Evolutionary conservation across 2,329 filamentous ascomycete genomes (phyloP), one percentile per base, ranked within the genome.

Genomic region (Calonectria ilicicola): DNA sequence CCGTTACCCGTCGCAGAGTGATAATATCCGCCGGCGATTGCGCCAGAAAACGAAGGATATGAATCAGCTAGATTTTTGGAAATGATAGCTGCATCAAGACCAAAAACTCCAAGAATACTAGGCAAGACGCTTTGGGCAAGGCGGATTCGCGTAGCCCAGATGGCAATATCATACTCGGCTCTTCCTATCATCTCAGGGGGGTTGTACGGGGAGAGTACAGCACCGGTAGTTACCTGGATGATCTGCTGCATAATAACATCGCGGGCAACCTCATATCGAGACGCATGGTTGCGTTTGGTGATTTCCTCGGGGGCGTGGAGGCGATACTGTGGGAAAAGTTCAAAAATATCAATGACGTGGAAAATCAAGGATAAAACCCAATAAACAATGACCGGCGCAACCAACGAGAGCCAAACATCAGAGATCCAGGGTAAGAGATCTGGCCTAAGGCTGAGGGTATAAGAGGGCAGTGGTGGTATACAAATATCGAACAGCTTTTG

Each of bases 261-360:
- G 83, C 94, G 93, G 75, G 96, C 91, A 3, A 98, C 95, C 80
- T 98, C 93, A 85, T 91, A 94, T 74, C 95, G 91, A 58, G 94
- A 91, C 65, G 95, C 96, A 81, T 95, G 95, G 84, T 98, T 98
- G 79, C 96, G 91, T 84, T 95, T 94, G 40, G 92, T 83, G 75
- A 98, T 93, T 84, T 98, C 96, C 66, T 95, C 95, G 15, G 97
- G 97, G 0, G 97, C 98, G 85, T 99, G 97, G 47, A 99, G 89
- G 74, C 97, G 93, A 85, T 98, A 98, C 80, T 97, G 91, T n/a
- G 96, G 93, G 83, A 96, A 98, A 42, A 96, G 86, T 83, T 98
- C 95, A 85, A 93, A 92, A 71, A 92, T 87, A 85, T 99, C 97
- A 80, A 98, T 92, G 78, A 92, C 81, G 87, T 98, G 96, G 87